A percentile compares a stretch with the other conserved stretches of the same genome.
phyloP scores from a whole-genome alignment of 73 alveolate genomes.

The Chromera velia region DNA sequence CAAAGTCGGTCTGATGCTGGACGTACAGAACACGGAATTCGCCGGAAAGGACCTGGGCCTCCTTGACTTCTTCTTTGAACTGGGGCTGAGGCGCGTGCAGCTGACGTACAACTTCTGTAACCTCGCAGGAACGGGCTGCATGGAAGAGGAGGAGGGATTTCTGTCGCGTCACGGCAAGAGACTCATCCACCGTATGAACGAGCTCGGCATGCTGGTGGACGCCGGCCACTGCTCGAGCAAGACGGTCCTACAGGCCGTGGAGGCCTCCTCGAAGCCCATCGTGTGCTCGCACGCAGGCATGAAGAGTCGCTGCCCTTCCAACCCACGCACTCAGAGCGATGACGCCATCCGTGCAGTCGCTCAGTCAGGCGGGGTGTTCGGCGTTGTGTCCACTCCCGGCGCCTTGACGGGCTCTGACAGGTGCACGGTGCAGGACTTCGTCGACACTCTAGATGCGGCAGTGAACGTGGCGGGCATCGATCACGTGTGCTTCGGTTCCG shows the following conservation, averaged over 20 bases:
- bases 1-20: no score
- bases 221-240: constrained; percentile 14
- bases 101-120: constrained; percentile 13
- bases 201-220: constrained; percentile 13
- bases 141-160: constrained; percentile 15
- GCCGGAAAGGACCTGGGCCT: no score
- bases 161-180: constrained; percentile 9
- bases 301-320: background rate
- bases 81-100: no score
- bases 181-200: constrained; percentile 12
- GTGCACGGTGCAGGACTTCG: constrained; percentile 17
- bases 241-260: constrained; percentile 14
- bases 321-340: constrained; percentile 16
- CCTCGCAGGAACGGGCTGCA: constrained; percentile 10
- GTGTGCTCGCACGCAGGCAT: constrained; percentile 20
- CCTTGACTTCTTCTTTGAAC: no score
- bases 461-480: constrained; percentile 12
- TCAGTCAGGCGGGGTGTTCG: constrained; percentile 13
- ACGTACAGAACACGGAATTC: no score
- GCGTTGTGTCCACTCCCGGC: constrained; percentile 2
- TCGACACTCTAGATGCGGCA: constrained; percentile 12
- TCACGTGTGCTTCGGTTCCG: constrained; percentile 24
- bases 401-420: constrained; percentile 10
- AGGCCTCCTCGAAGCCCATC: constrained; percentile 12
- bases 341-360: constrained; percentile 1